Percentiles rank a stretch among this genome's conserved stretches.
Conservation (phyloP, 805 yeast species). For the Lachancea sp. region DNA sequence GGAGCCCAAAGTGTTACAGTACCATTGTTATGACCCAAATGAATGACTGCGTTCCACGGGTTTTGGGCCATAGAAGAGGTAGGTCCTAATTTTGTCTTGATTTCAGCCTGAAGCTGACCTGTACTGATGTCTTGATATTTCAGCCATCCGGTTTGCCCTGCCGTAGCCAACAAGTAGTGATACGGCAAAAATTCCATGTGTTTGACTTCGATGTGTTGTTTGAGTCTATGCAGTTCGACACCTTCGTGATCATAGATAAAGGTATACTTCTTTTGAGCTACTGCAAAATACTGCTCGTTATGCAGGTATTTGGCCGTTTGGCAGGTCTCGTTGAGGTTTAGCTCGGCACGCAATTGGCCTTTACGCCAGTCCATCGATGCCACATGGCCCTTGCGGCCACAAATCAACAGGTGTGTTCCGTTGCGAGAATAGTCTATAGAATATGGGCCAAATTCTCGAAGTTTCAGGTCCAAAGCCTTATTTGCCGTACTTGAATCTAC, state of each 20-base stretch:
- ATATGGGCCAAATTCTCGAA: conserved; percentile 84
- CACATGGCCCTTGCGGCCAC: conserved; percentile 90
- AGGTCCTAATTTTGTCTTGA: conserved; percentile 84
- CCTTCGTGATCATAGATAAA: conserved; percentile 90
- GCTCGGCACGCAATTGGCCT: conserved; percentile 74
- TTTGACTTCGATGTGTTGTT: conserved; percentile 83
- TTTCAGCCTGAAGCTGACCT: conserved; percentile 76
- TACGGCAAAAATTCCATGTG: conserved; percentile 84
- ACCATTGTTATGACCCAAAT: conserved; percentile 90
- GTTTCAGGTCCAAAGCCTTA: conserved; percentile 66
- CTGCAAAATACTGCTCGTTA: conserved; percentile 90
- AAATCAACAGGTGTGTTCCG: conserved; percentile 78
- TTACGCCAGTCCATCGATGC: conserved; percentile 95
- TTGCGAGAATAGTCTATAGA: conserved; percentile 73
- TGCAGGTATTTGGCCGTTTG: conserved; percentile 86
- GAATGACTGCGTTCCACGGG: conserved; percentile 93
- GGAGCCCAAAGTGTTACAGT: conserved; percentile 94
- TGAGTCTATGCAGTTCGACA: conserved; percentile 82
- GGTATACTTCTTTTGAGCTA: conserved; percentile 91
- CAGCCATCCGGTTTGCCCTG: conserved; percentile 83
- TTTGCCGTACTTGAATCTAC: conserved; percentile 74
- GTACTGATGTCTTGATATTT: conserved; percentile 95
- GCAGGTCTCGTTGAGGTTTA: conserved; percentile 82
- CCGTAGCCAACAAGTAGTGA: conserved; percentile 79
- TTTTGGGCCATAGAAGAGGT: conserved; percentile 83